Percentiles rank a stretch among this genome's conserved stretches.
phyloP scores from a whole-genome alignment of 2,329 filamentous ascomycete species.

The Pseudogymnoascus sp. region DNA sequence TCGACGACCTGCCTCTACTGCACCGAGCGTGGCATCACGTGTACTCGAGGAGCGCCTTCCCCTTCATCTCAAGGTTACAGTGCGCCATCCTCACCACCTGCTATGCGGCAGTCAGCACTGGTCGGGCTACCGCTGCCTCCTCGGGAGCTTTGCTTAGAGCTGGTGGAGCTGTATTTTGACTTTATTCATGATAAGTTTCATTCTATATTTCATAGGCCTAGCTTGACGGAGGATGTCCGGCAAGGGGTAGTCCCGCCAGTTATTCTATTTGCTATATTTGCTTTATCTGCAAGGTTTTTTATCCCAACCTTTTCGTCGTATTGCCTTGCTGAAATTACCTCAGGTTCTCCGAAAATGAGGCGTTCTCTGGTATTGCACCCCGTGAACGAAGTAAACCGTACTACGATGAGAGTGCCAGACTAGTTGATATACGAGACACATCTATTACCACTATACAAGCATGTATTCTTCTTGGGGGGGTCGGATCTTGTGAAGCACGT shows the following conservation, averaged over 20 bases:
- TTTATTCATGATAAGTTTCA: slow-evolving; percentile 22
- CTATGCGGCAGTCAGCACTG: not conserved
- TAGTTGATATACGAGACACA: slow-evolving; percentile 18
- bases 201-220: slow-evolving; percentile 21
- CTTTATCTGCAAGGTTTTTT: slow-evolving; percentile 18
- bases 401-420: slow-evolving; percentile 13
- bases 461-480: slow-evolving; percentile 19
- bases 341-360: slow-evolving; percentile 19
- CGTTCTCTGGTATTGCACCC: slow-evolving; percentile 14
- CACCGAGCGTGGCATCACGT: not conserved
- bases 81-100: not conserved
- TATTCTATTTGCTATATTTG: slow-evolving; percentile 19
- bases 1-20: not conserved
- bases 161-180: slow-evolving; percentile 21
- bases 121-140: not conserved
- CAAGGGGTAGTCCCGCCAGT: slow-evolving; percentile 14
- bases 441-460: slow-evolving; percentile 21
- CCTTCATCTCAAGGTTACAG: not conserved
- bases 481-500: slow-evolving; percentile 17
- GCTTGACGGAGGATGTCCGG: slow-evolving; percentile 15
- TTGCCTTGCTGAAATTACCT: not conserved
- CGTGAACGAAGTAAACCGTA: slow-evolving; percentile 16
- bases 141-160: slow-evolving; percentile 14
- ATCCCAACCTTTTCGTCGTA: not conserved
- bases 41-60: not conserved